Conservation (phyloP, 1,139 yeast genomes). For the Diutina ranongensis region DNA sequence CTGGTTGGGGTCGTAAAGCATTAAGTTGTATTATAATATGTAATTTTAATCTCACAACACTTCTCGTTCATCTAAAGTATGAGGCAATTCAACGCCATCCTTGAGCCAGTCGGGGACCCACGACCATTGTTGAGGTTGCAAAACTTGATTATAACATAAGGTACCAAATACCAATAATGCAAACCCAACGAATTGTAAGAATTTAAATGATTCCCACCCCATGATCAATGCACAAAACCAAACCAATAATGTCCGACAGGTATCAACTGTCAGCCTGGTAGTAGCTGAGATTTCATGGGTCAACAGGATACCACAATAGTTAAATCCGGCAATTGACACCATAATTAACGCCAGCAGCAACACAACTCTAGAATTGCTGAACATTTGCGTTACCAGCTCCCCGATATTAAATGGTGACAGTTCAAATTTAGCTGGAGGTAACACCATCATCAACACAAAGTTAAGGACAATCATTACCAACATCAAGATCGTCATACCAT, state of each 20-base stretch:
- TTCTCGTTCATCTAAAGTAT: not conserved
- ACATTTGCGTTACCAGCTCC: constrained; percentile 40
- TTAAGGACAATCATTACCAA: constrained; percentile 33
- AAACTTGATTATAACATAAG: constrained; percentile 59
- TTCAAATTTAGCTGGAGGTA: constrained; percentile 21
- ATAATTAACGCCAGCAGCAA: constrained; percentile 51
- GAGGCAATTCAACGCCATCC: not conserved
- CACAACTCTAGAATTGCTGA: constrained; percentile 29
- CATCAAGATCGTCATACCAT: constrained; percentile 42
- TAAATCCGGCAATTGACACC: constrained; percentile 64
- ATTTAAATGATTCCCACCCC: constrained; percentile 68
- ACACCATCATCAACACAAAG: constrained; percentile 25
- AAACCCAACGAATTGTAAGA: constrained; percentile 57
- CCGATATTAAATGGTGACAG: constrained; percentile 46
- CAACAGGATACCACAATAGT: constrained; percentile 62
- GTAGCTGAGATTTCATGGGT: constrained; percentile 65
- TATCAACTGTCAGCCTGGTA: constrained; percentile 68
- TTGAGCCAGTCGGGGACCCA: constrained; percentile 26
- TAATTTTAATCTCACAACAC: not conserved
- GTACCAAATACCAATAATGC: constrained; percentile 60
- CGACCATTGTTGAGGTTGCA: constrained; percentile 34
- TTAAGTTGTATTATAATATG: not conserved
- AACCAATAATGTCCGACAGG: constrained; percentile 64
- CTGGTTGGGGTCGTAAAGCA: constrained; percentile 59
- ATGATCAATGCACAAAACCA: constrained; percentile 65